Evolutionary conservation across 1,284 basidiomycete species (phyloP).

Genomic region (Ceratobasidium theobromae): DNA sequence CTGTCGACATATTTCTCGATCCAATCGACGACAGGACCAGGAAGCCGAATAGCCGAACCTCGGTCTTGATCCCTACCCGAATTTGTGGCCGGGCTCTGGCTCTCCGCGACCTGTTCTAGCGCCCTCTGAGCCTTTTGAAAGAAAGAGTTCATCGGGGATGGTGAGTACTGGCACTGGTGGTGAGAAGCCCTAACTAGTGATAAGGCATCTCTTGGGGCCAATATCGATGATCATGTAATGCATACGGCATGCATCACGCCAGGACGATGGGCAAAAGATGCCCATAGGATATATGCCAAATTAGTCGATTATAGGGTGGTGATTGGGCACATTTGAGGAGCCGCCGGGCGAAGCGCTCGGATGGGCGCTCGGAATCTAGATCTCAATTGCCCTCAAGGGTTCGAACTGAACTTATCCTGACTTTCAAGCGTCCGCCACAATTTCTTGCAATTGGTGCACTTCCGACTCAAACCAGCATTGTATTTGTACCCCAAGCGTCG

Average conservation of each 20-base stretch:
- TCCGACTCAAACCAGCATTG: background rate
- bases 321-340: background rate
- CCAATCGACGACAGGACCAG: constrained; percentile 5
- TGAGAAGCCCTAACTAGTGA: background rate
- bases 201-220: background rate
- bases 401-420: background rate
- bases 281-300: background rate
- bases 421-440: background rate
- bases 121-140: constrained; percentile 20
- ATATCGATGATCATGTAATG: constrained; percentile 22
- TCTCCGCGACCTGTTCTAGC: constrained; percentile 7
- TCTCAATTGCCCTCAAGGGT: background rate
- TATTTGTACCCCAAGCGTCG: background rate
- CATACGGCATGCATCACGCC: constrained; percentile 23
- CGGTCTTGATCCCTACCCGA: background rate
- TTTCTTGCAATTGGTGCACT: no score
- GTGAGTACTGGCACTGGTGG: background rate
- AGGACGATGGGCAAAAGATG: background rate
- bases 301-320: background rate
- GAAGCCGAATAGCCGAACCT: constrained; percentile 6
- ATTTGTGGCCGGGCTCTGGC: background rate
- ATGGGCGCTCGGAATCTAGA: background rate
- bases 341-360: background rate
- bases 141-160: constrained; percentile 3
- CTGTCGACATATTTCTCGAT: constrained; percentile 35